Percentiles rank a stretch among this genome's conserved stretches.
Evolutionary conservation across 495 filamentous ascomycete genomes (phyloP).

Genomic region (Trichoderma reesei): DNA sequence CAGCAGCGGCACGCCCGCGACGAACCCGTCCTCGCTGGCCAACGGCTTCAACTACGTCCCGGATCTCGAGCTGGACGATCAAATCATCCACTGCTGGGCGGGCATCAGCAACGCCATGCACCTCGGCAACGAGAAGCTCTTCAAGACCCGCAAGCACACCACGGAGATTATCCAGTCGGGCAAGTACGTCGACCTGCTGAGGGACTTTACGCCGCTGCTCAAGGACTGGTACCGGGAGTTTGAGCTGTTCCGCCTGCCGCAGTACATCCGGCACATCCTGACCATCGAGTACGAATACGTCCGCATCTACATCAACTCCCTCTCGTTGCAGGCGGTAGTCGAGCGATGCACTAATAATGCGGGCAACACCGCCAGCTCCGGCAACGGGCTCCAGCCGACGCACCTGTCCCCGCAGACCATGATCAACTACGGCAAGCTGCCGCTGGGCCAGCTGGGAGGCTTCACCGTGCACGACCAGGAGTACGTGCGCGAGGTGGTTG

Average conservation of each 20-base stretch:
- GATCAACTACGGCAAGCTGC: conserved; percentile 46
- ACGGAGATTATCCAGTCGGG: conserved; percentile 78
- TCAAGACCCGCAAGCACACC: conserved; percentile 73
- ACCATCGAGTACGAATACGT: conserved; percentile 88
- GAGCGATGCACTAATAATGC: conserved; percentile 79
- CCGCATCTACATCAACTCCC: conserved; percentile 82
- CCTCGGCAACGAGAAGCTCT: conserved; percentile 71
- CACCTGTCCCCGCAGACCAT: conserved; percentile 46
- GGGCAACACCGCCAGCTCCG: conserved; percentile 31
- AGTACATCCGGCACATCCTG: conserved; percentile 71
- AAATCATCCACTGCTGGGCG: conserved; percentile 86
- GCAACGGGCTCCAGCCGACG: conserved; percentile 14
- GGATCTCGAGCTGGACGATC: conserved; percentile 53
- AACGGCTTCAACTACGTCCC: conserved; percentile 48
- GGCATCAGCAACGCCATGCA: conserved; percentile 86
- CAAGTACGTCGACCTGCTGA: conserved; percentile 67
- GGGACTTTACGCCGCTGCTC: conserved; percentile 68
- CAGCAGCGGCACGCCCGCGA: conserved; percentile 46
- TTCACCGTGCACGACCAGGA: conserved; percentile 54
- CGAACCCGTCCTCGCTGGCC: conserved; percentile 39
- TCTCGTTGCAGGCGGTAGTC: conserved; percentile 88
- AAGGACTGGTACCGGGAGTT: conserved; percentile 66
- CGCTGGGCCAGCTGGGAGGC: conserved; percentile 45
- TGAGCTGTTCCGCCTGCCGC: conserved; percentile 57
- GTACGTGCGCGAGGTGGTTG: conserved; percentile 82